These are phyloP conservation scores for Omphalea diandra DNA, from an alignment of 441 rosid species.

Conservation along the genomic window DNA sequence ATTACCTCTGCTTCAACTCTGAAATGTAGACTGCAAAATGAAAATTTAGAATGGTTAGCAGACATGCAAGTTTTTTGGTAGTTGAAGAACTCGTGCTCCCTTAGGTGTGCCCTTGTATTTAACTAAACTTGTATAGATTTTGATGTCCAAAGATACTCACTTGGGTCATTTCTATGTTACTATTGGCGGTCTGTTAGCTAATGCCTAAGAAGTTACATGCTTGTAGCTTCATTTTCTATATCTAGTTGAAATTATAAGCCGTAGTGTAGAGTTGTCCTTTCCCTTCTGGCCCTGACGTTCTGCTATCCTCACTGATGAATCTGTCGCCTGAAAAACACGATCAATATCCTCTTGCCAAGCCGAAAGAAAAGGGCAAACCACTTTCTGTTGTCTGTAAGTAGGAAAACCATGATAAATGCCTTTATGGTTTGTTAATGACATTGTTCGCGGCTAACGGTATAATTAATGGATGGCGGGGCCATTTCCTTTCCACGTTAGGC, in stretches of 20 bases:
- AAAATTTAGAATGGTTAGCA: too few species aligned
- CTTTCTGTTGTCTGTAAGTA: neutral
- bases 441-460: neutral
- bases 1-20: slow-evolving; percentile 87
- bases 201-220: slow-evolving; percentile 15
- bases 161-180: slow-evolving; percentile 26
- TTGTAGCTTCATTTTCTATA: slow-evolving; percentile 18
- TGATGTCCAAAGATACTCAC: slow-evolving; percentile 7
- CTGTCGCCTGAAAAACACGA: neutral
- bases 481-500: neutral
- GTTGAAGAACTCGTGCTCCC: slow-evolving; percentile 22
- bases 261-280: neutral
- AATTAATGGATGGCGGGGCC: neutral
- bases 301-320: neutral
- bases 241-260: slow-evolving; percentile 4
- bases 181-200: slow-evolving; percentile 20
- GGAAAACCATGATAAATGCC: neutral
- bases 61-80: slow-evolving; percentile 16
- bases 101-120: slow-evolving; percentile 26
- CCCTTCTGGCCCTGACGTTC: neutral
- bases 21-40: too few species aligned
- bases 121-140: slow-evolving; percentile 35
- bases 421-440: neutral
- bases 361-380: neutral
- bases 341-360: neutral